Percentiles rank a stretch among this genome's conserved stretches.
phyloP scores from a whole-genome alignment of 2,329 filamentous ascomycete species.

The Byssochlamys sp. region DNA sequence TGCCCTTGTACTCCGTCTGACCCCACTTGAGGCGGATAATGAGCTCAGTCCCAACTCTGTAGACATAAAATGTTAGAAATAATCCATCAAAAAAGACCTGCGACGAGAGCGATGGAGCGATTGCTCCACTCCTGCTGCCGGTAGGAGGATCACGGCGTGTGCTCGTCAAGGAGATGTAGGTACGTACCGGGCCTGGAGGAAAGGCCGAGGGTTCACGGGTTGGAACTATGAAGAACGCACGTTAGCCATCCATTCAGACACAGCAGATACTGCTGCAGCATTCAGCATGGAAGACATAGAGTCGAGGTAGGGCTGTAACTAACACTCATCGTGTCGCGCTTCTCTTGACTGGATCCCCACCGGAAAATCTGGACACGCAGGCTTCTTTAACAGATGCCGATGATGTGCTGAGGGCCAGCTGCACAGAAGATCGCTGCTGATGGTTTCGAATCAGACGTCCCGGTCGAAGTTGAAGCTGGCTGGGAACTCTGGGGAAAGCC shows the following conservation, averaged over 20 bases:
- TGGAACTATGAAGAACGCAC: constrained; percentile 53
- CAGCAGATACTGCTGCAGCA: background rate
- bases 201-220: constrained; percentile 90
- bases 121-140: background rate
- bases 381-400: background rate
- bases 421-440: constrained; percentile 1
- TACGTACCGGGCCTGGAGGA: constrained; percentile 79
- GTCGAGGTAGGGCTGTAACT: constrained; percentile 7
- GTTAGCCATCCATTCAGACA: constrained; percentile 11
- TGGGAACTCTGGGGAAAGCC: constrained; percentile 8
- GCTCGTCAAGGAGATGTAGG: background rate
- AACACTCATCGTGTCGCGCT: constrained; percentile 24
- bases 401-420: background rate
- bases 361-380: background rate
- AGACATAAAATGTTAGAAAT: background rate
- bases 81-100: background rate
- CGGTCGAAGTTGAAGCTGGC: constrained; percentile 6
- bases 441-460: constrained; percentile 3
- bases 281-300: constrained; percentile 7
- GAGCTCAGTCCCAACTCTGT: constrained; percentile 81
- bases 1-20: constrained; percentile 92
- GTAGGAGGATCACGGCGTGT: background rate
- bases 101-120: background rate
- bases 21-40: constrained; percentile 95
- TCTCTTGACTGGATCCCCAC: background rate